Percentiles rank a stretch among this genome's conserved stretches.
phyloP scores from a whole-genome alignment of 169 alveolate species.

The Perkinsus marinus region DNA sequence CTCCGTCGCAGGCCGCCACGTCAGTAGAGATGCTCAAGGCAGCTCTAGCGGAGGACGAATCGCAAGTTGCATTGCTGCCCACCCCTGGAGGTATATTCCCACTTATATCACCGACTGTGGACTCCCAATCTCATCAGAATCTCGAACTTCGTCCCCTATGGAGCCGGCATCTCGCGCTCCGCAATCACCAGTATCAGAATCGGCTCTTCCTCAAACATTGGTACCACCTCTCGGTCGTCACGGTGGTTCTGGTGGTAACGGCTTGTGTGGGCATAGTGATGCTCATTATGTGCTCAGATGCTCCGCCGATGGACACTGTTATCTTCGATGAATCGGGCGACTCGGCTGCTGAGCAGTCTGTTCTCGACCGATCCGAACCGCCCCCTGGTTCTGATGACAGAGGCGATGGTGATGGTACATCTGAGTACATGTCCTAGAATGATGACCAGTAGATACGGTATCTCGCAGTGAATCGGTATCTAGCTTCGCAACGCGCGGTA shows the following conservation, averaged over 20 bases:
- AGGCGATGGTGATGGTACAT: too few species aligned
- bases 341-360: not conserved
- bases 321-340: not conserved
- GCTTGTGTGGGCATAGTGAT: too few species aligned
- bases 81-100: not conserved
- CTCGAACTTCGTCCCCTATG: not conserved
- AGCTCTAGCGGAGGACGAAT: not conserved
- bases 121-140: not conserved
- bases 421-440: too few species aligned
- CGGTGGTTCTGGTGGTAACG: not conserved
- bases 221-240: not conserved
- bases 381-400: not conserved
- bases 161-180: not conserved
- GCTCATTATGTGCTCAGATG: not conserved
- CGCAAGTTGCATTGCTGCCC: not conserved
- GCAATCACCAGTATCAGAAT: not conserved
- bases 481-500: not conserved
- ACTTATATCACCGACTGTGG: not conserved
- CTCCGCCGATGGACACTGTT: not conserved
- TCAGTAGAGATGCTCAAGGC: not conserved
- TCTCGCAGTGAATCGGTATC: not conserved
- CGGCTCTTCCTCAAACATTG: not conserved
- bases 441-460: not conserved
- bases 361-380: not conserved
- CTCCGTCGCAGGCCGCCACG: not conserved